Percentiles rank a stretch among this genome's conserved stretches.
Conservation (phyloP, 2,329 filamentous ascomycete genomes). For the Talaromyces sp. region DNA sequence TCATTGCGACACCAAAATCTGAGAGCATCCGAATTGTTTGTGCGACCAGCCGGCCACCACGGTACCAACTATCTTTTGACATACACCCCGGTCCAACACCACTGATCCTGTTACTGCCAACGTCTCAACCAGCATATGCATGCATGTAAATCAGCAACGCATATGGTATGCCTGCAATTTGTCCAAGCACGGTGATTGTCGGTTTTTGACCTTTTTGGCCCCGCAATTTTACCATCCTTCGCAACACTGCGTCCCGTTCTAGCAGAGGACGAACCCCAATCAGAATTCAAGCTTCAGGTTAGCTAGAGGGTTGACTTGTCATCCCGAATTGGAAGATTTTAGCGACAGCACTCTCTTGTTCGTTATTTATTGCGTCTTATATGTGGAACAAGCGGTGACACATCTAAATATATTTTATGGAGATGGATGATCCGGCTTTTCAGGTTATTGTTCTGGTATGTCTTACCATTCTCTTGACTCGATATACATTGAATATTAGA, state of each 20-base stretch:
- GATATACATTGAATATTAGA: conserved; percentile 6
- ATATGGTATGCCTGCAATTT: not conserved
- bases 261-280: not conserved
- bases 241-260: not conserved
- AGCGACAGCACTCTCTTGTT: not conserved
- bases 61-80: not conserved
- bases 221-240: not conserved
- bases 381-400: not conserved
- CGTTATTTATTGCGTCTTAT: not conserved
- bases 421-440: conserved; percentile 49
- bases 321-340: not conserved
- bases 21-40: not conserved
- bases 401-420: not conserved
- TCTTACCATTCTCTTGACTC: conserved; percentile 21
- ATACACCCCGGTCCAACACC: not conserved
- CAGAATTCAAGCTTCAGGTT: not conserved
- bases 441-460: conserved; percentile 74
- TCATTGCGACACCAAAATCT: not conserved
- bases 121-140: not conserved
- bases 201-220: not conserved
- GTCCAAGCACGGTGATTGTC: not conserved
- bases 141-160: conserved; percentile 1
- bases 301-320: not conserved
- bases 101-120: not conserved
- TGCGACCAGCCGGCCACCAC: not conserved